Base-by-base conservation (phyloP, 2,329 filamentous ascomycete species). In the Cyphellophora attinorum region DNA sequence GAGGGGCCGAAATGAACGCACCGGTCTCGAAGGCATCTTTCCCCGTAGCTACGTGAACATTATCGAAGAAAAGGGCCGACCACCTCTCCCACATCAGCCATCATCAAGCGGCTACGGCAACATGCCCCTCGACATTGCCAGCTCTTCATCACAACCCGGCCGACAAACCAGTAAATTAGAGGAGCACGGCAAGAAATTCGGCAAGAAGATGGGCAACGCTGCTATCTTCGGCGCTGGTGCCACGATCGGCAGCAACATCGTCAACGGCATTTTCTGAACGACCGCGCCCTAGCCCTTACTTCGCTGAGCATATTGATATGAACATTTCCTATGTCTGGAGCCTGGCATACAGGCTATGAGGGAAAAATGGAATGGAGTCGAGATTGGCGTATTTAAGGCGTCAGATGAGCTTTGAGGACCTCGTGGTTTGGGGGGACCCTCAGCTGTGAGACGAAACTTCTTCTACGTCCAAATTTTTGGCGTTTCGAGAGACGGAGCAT, bases 241-340 rank as follows among this genome's bases (percentile, higher is more conserved):
- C 31, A 91, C 85, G 2, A 81, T 94, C 45, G 88, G 88, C 54
- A 76, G 81, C 48, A 91, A 93, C 55, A 76, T 94, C 54, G 85
- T 94, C 48, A 91, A 93, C 61, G 77, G 80, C 44, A 93, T 93
- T 50, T 91, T 94, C 59, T 93, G 77, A 63, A n/a, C n/a, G n/a
- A n/a, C n/a, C n/a, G n/a, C n/a, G n/a, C n/a, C n/a, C n/a, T n/a
- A n/a, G n/a, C n/a, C n/a, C n/a, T n/a, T n/a, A n/a, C n/a, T n/a
- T n/a, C n/a, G n/a, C n/a, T n/a, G n/a, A n/a, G n/a, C n/a, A n/a
- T n/a, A n/a, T n/a, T n/a, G n/a, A n/a, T n/a, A n/a, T n/a, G n/a
- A n/a, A n/a, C n/a, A n/a, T n/a, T n/a, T n/a, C n/a, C n/a, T n/a
- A n/a, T n/a, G n/a, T n/a, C n/a, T n/a, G n/a, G n/a, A n/a, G n/a